These are phyloP conservation scores for Oxyria digyna DNA, from an alignment of 148 eudicot genomes.

Conservation along the genomic window DNA sequence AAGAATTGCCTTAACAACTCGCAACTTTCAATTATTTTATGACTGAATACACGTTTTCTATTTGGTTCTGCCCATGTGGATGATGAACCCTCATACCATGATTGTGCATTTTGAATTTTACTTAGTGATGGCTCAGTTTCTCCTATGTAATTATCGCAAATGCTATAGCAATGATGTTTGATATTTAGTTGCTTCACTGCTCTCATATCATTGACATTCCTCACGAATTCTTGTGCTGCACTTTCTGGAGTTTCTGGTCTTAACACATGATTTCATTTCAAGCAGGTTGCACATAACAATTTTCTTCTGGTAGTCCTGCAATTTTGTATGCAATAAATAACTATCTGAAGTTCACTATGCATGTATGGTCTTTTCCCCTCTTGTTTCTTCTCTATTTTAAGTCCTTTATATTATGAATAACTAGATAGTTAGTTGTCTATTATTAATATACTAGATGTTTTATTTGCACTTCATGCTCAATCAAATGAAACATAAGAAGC, in stretches of 20 bases:
- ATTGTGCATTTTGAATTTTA: background rate
- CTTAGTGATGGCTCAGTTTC: background rate
- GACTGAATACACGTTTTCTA: background rate
- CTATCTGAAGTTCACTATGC: constrained; percentile 86
- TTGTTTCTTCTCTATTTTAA: background rate
- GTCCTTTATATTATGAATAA: background rate
- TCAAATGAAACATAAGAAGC: background rate
- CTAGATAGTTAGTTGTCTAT: background rate
- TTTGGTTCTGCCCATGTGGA: background rate
- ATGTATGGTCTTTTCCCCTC: constrained; percentile 25
- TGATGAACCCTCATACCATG: background rate
- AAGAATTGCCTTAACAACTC: background rate
- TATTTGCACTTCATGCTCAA: background rate
- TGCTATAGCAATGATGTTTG: too few relatives aligned
- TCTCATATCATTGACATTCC: too few relatives aligned
- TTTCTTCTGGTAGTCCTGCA: constrained; percentile 75
- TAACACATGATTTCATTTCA: constrained; percentile 2
- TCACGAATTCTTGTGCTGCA: too few relatives aligned
- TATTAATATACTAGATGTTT: background rate
- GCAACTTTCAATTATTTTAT: background rate
- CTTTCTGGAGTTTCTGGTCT: too few relatives aligned
- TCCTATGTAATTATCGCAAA: too few relatives aligned
- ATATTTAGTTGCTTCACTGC: too few relatives aligned
- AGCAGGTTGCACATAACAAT: constrained; percentile 95
- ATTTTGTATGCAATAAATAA: constrained; percentile 71